Evolutionary conservation across 352 stramenopile species (phyloP).

Genomic region (Globisporangium spiculum): DNA sequence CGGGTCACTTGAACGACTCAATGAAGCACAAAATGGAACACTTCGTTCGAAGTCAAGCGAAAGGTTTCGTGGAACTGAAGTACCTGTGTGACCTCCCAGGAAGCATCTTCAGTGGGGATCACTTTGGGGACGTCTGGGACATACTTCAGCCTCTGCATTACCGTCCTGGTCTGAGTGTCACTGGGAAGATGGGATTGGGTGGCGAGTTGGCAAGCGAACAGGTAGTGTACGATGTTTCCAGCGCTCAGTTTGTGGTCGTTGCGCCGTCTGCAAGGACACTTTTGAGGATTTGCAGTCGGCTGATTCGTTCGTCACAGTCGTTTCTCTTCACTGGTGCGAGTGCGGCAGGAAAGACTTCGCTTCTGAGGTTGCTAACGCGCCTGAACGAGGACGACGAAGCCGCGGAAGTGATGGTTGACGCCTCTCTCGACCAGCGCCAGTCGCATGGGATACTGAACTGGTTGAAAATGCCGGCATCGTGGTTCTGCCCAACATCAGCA

Average conservation of each 20-base stretch:
- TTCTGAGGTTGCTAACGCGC: constrained; percentile 36
- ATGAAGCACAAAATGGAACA: constrained; percentile 48
- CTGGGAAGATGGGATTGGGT: not conserved
- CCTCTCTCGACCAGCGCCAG: constrained; percentile 41
- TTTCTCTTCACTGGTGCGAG: constrained; percentile 45
- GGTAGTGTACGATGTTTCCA: constrained; percentile 25
- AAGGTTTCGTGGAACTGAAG: constrained; percentile 33
- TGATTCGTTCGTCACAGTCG: constrained; percentile 36
- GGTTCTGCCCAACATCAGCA: constrained; percentile 28
- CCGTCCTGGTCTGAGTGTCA: not conserved
- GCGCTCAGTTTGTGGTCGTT: constrained; percentile 38
- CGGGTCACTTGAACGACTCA: constrained; percentile 37
- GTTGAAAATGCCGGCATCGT: constrained; percentile 34
- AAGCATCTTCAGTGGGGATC: constrained; percentile 34
- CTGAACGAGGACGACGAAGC: constrained; percentile 38
- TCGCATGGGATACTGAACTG: constrained; percentile 45
- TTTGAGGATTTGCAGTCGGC: constrained; percentile 33
- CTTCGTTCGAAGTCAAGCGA: constrained; percentile 35
- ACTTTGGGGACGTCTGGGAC: constrained; percentile 42
- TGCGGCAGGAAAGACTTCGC: constrained; percentile 49
- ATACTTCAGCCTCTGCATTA: constrained; percentile 11
- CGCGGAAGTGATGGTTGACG: constrained; percentile 42
- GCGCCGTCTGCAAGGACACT: constrained; percentile 21
- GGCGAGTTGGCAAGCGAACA: constrained; percentile 5
- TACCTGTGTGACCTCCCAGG: constrained; percentile 28